Evolutionary conservation across 2,329 filamentous ascomycete species (phyloP).

Genomic region (Samsoniella hepiali): DNA sequence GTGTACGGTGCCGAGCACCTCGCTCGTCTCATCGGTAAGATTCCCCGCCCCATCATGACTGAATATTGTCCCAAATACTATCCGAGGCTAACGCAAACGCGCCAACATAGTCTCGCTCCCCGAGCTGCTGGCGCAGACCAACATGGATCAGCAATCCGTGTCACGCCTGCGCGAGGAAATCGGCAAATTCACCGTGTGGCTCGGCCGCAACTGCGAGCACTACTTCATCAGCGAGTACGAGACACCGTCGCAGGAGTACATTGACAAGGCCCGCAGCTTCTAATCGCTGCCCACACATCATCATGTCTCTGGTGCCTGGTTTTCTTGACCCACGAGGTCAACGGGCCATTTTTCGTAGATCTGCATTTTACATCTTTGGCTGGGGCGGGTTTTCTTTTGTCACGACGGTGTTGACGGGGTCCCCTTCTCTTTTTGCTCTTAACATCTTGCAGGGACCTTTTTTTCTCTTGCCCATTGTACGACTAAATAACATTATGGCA

Average conservation of each 20-base stretch:
- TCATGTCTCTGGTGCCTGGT: background rate
- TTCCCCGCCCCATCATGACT: background rate
- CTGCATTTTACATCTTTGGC: background rate
- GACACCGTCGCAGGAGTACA: slow-evolving; percentile 66
- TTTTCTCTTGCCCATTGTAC: background rate
- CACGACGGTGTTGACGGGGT: background rate
- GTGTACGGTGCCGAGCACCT: slow-evolving; percentile 94
- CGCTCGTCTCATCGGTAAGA: slow-evolving; percentile 78
- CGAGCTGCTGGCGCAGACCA: slow-evolving; percentile 92
- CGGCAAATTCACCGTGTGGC: slow-evolving; percentile 79
- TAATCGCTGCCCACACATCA: slow-evolving; percentile 25
- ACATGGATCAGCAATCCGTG: slow-evolving; percentile 93
- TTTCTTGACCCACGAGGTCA: background rate
- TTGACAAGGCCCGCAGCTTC: slow-evolving; percentile 59
- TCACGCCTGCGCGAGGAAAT: slow-evolving; percentile 86
- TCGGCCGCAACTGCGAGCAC: slow-evolving; percentile 69
- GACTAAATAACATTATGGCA: background rate
- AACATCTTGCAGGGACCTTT: background rate
- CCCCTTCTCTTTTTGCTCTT: background rate
- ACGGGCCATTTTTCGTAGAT: background rate
- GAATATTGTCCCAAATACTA: background rate
- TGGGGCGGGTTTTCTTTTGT: background rate
- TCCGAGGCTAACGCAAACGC: slow-evolving; percentile 9
- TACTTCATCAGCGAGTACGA: slow-evolving; percentile 81
- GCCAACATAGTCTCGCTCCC: slow-evolving; percentile 70